These are phyloP conservation scores for Acrocalymma vagum DNA, from an alignment of 2,329 filamentous ascomycete genomes.

Conservation along the genomic window DNA sequence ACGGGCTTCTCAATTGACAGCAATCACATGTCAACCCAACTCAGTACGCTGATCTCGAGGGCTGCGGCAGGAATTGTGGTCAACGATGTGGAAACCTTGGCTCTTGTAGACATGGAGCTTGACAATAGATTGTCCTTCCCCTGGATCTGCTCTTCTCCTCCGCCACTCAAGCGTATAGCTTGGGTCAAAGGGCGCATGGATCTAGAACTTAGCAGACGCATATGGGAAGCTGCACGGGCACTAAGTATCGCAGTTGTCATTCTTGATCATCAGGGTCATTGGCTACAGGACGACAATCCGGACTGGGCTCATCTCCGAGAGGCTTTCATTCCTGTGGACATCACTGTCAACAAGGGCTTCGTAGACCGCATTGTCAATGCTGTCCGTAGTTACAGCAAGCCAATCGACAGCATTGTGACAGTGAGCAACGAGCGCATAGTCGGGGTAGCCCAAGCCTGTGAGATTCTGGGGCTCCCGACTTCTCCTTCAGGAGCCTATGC, in stretches of 20 bases:
- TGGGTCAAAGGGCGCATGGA: constrained; percentile 9
- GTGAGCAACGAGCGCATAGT: constrained; percentile 42
- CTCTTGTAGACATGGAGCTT: no score
- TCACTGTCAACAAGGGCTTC: constrained; percentile 39
- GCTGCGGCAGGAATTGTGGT: no score
- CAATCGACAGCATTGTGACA: constrained; percentile 49
- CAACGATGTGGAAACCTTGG: no score
- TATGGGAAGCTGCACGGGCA: constrained; percentile 36
- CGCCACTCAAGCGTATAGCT: constrained; percentile 2
- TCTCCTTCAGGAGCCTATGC: constrained; percentile 32
- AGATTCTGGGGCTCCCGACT: constrained; percentile 44
- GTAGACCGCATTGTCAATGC: constrained; percentile 8
- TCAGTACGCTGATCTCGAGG: no score
- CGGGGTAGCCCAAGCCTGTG: constrained; percentile 39
- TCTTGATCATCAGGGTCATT: constrained; percentile 49
- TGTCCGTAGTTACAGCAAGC: constrained; percentile 25
- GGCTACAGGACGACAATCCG: constrained; percentile 48
- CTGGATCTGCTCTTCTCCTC: not conserved
- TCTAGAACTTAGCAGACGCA: constrained; percentile 29
- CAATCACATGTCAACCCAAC: no score
- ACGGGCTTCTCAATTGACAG: no score
- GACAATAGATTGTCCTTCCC: constrained; percentile 4
- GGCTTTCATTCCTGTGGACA: constrained; percentile 27
- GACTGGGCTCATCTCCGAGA: constrained; percentile 25
- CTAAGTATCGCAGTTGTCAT: constrained; percentile 49